Base-by-base conservation (phyloP, 164 flowering plant genomes). In the Tinospora cordifolia region DNA sequence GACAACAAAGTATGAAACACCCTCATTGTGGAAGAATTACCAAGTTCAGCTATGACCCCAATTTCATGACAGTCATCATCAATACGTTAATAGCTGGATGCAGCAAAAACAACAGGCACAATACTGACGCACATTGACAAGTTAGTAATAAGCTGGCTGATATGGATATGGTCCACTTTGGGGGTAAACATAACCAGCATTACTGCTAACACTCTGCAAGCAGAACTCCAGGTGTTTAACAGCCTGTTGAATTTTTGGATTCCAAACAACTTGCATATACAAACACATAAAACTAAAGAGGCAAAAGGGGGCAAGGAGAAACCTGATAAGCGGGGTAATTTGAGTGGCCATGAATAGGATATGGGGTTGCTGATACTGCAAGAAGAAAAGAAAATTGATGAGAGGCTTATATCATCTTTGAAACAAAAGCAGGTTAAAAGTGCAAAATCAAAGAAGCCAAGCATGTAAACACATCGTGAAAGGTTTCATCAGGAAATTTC, bases 321-420 rank as follows among this genome's bases (percentile, higher is more conserved):
- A 79, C 80, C 80, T 73, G 74, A 62, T 77, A 71, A 65, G 74
- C 74, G 63, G 77, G 57, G 69, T 71, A 73, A 70, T 68, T 67
- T 13, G 84, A 14, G 57, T 57, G 64, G n/a, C 69, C 69, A 24
- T 75, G 72, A 68, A 57, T 69, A 24, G 80, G 40, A 63, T 77
- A 66, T 69, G 75, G 80, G 21, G 59, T 71, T 2, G 59, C 78
- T 58, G 79, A 65, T 46, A 78, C 84, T 76, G 71, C 66, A 68
- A 54, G 19, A 8, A 30, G 36, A 30, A 3, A n/a, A n/a, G 21
- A 54, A 17, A 54, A 8, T 54, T 24, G 60, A n/a, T 24, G n/a
- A 19, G 24, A 19, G 60, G 21, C 4, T 3, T 8, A 19, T 54
- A 15, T n/a, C 14, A 44, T 44, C 47, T 44, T 44, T 14, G 25